Conservation (phyloP, 225 moss, liverwort and hornwort species). For the Asterella californica region DNA sequence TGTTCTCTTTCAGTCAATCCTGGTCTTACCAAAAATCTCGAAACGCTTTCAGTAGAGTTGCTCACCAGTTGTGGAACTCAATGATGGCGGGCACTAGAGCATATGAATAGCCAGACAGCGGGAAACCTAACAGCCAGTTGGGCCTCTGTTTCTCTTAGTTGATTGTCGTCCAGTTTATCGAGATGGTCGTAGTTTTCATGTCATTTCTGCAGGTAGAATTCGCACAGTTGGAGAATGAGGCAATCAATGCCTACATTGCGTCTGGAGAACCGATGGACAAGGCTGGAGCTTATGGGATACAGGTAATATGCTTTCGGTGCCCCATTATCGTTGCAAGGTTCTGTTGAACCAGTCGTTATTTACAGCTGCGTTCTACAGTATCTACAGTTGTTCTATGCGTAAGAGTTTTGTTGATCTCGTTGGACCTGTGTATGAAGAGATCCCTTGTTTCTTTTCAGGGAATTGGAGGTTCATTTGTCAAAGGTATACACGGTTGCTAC, state of each 20-base stretch:
- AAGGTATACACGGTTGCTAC: slow-evolving; percentile 86
- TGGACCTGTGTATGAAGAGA: background rate
- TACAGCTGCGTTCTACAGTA: too few relatives aligned
- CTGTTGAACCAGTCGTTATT: background rate
- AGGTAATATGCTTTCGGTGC: slow-evolving; percentile 42
- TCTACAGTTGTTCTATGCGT: too few relatives aligned
- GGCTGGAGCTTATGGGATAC: slow-evolving; percentile 97
- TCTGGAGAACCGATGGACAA: slow-evolving; percentile 98
- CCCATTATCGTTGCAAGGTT: background rate
- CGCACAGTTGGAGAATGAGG: slow-evolving; percentile 65
- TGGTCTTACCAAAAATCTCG: background rate
- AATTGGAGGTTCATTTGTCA: slow-evolving; percentile 89
- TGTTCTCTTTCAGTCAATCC: background rate
- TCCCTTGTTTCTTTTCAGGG: slow-evolving; percentile 41
- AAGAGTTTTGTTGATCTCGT: too few relatives aligned
- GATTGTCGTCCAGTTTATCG: background rate
- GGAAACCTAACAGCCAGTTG: too few relatives aligned
- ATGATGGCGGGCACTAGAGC: too few relatives aligned
- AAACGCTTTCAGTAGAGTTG: too few relatives aligned
- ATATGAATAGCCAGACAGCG: too few relatives aligned
- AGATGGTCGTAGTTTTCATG: background rate
- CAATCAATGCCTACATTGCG: slow-evolving; percentile 79
- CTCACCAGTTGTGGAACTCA: too few relatives aligned
- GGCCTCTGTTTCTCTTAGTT: background rate
- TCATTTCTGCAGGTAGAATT: slow-evolving; percentile 65